phyloP scores from a whole-genome alignment of 2,329 filamentous ascomycete genomes.

The Parastagonospora avenae region DNA sequence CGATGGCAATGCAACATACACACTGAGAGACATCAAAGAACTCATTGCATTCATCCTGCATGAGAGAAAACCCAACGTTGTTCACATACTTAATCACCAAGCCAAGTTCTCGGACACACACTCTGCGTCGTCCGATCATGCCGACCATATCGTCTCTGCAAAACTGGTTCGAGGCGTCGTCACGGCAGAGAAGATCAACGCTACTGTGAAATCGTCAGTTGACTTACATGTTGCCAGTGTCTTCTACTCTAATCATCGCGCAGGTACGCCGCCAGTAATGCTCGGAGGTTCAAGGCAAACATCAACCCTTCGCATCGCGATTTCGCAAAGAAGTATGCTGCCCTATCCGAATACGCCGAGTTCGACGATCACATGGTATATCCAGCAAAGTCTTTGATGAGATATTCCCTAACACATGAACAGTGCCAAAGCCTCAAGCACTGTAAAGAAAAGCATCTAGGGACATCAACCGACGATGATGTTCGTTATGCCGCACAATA shows the following conservation, averaged over 20 bases:
- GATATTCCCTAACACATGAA: neutral
- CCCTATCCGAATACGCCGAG: conserved; percentile 29
- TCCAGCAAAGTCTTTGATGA: neutral
- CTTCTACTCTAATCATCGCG: neutral
- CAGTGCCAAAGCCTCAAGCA: conserved; percentile 25
- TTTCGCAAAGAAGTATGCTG: conserved; percentile 17
- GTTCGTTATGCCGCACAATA: conserved; percentile 20
- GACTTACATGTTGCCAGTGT: neutral
- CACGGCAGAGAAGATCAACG: conserved; percentile 14
- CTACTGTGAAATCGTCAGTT: conserved; percentile 19
- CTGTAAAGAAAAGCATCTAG: conserved; percentile 8
- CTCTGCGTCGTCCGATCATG: conserved; percentile 25
- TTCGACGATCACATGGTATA: conserved; percentile 28
- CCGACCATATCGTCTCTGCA: conserved; percentile 33
- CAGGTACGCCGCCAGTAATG: conserved; percentile 28
- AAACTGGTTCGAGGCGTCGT: conserved; percentile 32
- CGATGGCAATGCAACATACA: conserved; percentile 25
- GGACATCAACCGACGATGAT: conserved; percentile 17
- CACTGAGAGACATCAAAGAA: conserved; percentile 21
- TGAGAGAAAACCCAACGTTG: conserved; percentile 16
- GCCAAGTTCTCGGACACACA: conserved; percentile 14
- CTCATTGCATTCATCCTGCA: conserved; percentile 21
- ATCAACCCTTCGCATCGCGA: conserved; percentile 10
- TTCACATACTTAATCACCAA: conserved; percentile 30
- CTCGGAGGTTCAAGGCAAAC: conserved; percentile 19